Evolutionary conservation across 75 land plant species (phyloP), one percentile per base, ranked within the genome.

Genomic region (Adiantum capillusveneris): DNA sequence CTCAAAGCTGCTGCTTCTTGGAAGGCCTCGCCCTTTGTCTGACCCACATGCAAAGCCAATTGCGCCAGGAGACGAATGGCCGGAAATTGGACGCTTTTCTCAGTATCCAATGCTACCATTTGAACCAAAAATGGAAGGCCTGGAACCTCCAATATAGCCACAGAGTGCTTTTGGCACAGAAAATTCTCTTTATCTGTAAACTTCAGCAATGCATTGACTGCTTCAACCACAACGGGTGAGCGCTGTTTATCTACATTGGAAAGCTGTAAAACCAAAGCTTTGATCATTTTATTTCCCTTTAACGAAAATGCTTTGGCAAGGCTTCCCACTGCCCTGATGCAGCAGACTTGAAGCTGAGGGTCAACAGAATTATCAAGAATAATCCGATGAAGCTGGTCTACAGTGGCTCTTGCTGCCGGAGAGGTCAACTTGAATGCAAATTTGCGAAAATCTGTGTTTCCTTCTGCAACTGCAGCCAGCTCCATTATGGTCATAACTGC

Each of bases 121-220:
- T 57, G 67, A 12, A 65, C 67, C 63, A 65, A 27, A 42, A 41
- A 57, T 20, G 41, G 58, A 41, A 39, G 44, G 27, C 57, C 67
- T 13, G 58, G 58, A 13, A 31, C 42, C 42, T 39, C 42, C 42
- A 39, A 7, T 9, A 39, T 39, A 39, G 42, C 13, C 13, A 9
- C 12, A 39, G 42, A 39, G 42, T 39, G 42, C 13, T 7, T 13
- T 13, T 13, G 42, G 13, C 13, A 13, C 42, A 39, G 13, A 13
- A 9, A 39, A 13, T 39, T 39, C 12, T 39, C 42, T 13, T 39
- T 39, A 13, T 39, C 42, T 9, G 13, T 13, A 39, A 39, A 39
- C 42, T 39, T 39, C 42, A 39, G 42, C 42, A 39, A 13, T 9
- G 42, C 13, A 39, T 39, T 39, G 13, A 39, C 12, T 39, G 42